These are phyloP conservation scores for Sarocladiaceae sp. DNA, from an alignment of 2,329 filamentous ascomycete genomes.

Conservation along the genomic window DNA sequence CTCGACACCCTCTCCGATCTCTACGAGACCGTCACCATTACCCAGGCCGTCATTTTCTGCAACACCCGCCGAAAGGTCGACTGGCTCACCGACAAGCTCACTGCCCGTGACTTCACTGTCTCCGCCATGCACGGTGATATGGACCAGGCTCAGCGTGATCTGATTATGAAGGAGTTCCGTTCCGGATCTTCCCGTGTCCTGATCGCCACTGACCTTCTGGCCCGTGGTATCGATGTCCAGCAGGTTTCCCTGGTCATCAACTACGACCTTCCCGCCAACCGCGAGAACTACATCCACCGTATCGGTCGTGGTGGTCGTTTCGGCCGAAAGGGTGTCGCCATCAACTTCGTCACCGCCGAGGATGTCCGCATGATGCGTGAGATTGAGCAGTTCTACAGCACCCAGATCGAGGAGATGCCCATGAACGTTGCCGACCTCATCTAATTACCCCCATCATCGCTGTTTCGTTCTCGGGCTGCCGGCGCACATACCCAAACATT, in stretches of 20 bases:
- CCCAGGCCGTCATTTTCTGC: constrained; percentile 99
- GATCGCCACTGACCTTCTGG: constrained; percentile 95
- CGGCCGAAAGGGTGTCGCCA: constrained; percentile 99
- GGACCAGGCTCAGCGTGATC: constrained; percentile 95
- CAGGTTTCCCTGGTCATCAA: constrained; percentile 99
- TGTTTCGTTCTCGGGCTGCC: constrained; percentile 9
- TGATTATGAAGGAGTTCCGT: constrained; percentile 99
- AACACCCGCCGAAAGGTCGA: constrained; percentile 99
- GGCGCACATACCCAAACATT: constrained; percentile 17
- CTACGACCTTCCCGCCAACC: constrained; percentile 98
- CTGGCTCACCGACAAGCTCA: constrained; percentile 99
- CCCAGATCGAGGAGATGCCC: constrained; percentile 99
- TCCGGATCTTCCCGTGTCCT: constrained; percentile 97
- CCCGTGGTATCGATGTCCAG: constrained; percentile 99
- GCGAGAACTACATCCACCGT: constrained; percentile 99
- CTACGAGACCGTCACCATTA: constrained; percentile 99
- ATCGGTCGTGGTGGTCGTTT: constrained; percentile 99
- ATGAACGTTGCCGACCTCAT: constrained; percentile 84
- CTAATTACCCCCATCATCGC: constrained; percentile 33
- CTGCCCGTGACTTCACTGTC: constrained; percentile 96
- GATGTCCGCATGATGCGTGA: constrained; percentile 99
- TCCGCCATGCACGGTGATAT: constrained; percentile 99
- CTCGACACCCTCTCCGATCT: constrained; percentile 97
- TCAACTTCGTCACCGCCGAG: constrained; percentile 99
- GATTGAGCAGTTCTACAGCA: constrained; percentile 99